A percentile compares a stretch with the other conserved stretches of the same genome.
Evolutionary conservation across 805 yeast genomes (phyloP).

Genomic region (Lipomyces sp.): DNA sequence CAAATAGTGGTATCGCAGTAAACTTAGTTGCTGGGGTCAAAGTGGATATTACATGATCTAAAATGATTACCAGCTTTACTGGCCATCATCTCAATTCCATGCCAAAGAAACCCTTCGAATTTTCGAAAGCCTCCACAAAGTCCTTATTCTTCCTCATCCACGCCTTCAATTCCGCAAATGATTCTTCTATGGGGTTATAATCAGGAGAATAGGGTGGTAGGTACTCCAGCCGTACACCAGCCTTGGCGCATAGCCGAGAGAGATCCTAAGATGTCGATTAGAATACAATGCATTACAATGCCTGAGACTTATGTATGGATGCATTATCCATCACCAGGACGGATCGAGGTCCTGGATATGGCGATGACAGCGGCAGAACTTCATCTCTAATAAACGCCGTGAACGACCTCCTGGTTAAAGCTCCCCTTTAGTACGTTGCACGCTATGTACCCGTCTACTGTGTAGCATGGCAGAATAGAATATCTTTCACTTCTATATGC

Average conservation of each 20-base stretch:
- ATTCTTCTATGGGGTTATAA: no score
- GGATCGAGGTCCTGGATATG: slow-evolving; percentile 5
- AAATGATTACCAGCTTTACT: slow-evolving; percentile 5
- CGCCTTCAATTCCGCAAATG: no score
- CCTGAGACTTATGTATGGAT: no score
- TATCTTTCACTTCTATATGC: slow-evolving; percentile 5
- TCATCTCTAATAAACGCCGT: slow-evolving; percentile 2
- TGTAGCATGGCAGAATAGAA: background rate
- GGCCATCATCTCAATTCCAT: slow-evolving; percentile 10
- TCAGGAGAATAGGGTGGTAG: no score
- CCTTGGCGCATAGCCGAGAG: no score
- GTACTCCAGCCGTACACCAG: no score
- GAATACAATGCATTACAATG: no score
- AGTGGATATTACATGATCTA: background rate
- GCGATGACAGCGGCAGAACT: slow-evolving; percentile 3
- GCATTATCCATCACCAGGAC: no score
- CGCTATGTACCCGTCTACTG: background rate
- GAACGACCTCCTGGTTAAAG: background rate
- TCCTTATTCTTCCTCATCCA: no score
- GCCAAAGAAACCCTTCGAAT: slow-evolving; percentile 2
- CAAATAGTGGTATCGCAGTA: no score
- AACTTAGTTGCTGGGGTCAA: no score
- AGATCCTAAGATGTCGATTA: no score
- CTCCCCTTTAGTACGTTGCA: background rate
- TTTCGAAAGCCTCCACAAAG: background rate